Conservation (phyloP, 805 yeast species). For the Ogataea philodendri region DNA sequence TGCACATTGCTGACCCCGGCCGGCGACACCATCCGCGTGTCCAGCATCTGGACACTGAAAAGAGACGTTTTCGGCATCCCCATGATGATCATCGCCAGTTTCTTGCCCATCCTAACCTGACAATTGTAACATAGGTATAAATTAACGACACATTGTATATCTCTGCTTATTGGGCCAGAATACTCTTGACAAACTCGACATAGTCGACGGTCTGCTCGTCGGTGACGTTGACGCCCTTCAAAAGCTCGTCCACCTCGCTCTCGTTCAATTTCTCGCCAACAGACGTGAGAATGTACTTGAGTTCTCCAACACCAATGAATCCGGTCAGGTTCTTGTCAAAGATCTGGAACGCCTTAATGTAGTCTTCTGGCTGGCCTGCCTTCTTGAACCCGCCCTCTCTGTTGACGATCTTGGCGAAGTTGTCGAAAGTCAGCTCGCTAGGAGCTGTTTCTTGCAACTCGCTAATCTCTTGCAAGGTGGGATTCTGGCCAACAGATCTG, state of each 20-base stretch:
- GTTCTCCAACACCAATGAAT: slow-evolving; percentile 94
- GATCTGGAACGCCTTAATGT: slow-evolving; percentile 93
- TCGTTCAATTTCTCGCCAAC: slow-evolving; percentile 92
- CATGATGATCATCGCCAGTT: slow-evolving; percentile 93
- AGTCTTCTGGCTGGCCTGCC: slow-evolving; percentile 87
- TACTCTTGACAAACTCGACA: slow-evolving; percentile 89
- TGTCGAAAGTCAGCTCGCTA: slow-evolving; percentile 64
- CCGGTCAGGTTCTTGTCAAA: slow-evolving; percentile 96
- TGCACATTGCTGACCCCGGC: slow-evolving; percentile 70
- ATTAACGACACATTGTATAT: neutral
- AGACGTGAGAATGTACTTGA: slow-evolving; percentile 90
- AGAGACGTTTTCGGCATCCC: slow-evolving; percentile 96
- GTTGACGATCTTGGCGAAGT: slow-evolving; percentile 71
- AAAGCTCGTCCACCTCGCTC: slow-evolving; percentile 89
- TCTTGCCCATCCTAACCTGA: slow-evolving; percentile 65
- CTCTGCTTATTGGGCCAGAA: slow-evolving; percentile 72
- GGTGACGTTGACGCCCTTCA: slow-evolving; percentile 92
- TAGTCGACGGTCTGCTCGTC: slow-evolving; percentile 94
- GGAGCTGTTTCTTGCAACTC: slow-evolving; percentile 44
- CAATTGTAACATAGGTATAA: slow-evolving; percentile 6
- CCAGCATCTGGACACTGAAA: slow-evolving; percentile 89
- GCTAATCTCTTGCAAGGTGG: slow-evolving; percentile 84
- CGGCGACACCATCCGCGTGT: slow-evolving; percentile 60
- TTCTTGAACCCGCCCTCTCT: slow-evolving; percentile 88
- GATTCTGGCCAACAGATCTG: slow-evolving; percentile 98